Evolutionary conservation across 2,329 filamentous ascomycete species (phyloP).

Genomic region (Aspergillus versicolor): DNA sequence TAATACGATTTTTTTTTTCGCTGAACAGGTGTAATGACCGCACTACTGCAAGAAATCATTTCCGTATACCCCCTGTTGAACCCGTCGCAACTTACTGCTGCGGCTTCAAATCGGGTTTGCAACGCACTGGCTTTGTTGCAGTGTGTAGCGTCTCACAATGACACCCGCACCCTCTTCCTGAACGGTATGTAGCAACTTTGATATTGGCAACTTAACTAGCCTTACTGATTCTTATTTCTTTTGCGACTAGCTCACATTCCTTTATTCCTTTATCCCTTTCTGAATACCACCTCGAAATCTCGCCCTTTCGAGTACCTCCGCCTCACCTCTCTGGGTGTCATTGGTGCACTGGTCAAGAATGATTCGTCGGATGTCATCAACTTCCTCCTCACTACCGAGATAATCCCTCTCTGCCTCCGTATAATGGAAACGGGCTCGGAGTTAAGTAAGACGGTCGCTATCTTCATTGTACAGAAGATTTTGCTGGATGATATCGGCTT

Average conservation of each 20-base stretch:
- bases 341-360: conserved; percentile 96
- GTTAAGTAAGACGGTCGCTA: conserved; percentile 96
- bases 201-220: not conserved
- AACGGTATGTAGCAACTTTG: conserved; percentile 63
- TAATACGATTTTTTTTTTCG: not conserved
- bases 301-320: conserved; percentile 96
- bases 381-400: conserved; percentile 96
- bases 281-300: conserved; percentile 98
- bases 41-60: conserved; percentile 95
- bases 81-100: conserved; percentile 92
- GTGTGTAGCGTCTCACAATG: conserved; percentile 95
- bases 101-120: conserved; percentile 96
- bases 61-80: conserved; percentile 97
- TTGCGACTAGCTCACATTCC: conserved; percentile 78
- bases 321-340: conserved; percentile 91
- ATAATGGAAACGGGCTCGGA: conserved; percentile 99
- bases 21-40: conserved; percentile 87
- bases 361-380: conserved; percentile 99
- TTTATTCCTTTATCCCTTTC: conserved; percentile 94
- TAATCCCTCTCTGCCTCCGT: conserved; percentile 92
- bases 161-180: conserved; percentile 89
- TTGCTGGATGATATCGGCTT: conserved; percentile 93
- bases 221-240: not conserved
- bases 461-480: conserved; percentile 99
- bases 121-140: conserved; percentile 94